Evolutionary conservation across 306 rosid species (phyloP).

Genomic region (Citrullus colocynthis): DNA sequence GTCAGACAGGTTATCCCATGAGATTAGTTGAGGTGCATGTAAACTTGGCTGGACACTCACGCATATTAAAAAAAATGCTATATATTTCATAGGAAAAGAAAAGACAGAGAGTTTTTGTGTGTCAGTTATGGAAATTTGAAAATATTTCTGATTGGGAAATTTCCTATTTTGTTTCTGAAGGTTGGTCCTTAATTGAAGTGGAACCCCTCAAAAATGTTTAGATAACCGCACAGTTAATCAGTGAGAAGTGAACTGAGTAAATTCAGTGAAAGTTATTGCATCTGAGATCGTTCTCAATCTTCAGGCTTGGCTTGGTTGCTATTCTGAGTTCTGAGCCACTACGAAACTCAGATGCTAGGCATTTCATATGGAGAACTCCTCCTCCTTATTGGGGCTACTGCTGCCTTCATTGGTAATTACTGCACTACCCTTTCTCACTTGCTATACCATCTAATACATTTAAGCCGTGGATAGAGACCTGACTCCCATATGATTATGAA

Average conservation of each 20-base stretch:
- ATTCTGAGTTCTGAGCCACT: neutral
- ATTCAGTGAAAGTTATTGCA: neutral
- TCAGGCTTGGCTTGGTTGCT: neutral
- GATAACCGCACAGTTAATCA: neutral
- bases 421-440: slow-evolving; percentile 1
- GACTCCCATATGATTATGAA: neutral
- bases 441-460: neutral
- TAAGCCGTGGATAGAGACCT: neutral
- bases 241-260: neutral
- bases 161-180: neutral
- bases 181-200: neutral
- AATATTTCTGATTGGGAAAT: neutral
- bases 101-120: neutral
- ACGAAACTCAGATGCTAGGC: slow-evolving; percentile 24
- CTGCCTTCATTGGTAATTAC: slow-evolving; percentile 23
- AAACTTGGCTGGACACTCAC: too few relatives aligned
- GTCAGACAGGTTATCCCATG: too few relatives aligned
- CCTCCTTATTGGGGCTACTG: slow-evolving; percentile 31
- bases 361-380: slow-evolving; percentile 33
- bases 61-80: too few relatives aligned
- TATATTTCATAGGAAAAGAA: neutral
- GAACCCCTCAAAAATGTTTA: neutral
- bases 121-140: neutral
- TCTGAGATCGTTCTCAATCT: neutral
- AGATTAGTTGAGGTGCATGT: too few relatives aligned